Evolutionary conservation across 495 filamentous ascomycete species (phyloP), one percentile per base, ranked within the genome.

Genomic region (Talaromyces proteolyticus): DNA sequence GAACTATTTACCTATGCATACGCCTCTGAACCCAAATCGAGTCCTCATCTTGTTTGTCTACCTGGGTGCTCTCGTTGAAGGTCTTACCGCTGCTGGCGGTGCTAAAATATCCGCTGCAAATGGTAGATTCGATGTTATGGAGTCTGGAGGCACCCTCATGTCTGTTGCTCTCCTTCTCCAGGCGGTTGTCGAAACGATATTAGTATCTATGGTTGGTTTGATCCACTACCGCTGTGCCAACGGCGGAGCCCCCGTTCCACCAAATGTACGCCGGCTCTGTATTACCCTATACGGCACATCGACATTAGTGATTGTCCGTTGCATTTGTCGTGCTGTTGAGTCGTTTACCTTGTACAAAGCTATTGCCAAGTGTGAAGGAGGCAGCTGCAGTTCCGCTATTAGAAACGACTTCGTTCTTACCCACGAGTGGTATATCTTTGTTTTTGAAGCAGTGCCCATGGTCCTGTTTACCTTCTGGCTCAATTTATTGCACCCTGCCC

Each of bases 1-100:
- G 57, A 57, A 70, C 55, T 69, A 67, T 45, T 59, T 75, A 20
- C 69, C 60, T 25, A 63, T 71, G 68, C 60, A 68, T 53, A 59
- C 72, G 20, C 63, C 67, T 2, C 52, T 75, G 8, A 60, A 70
- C 44, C 70, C 69, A 7, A 57, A 65, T 41, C 65, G 67, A 2
- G 64, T 72, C 19, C 51, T 66, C 10, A 57, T 57, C 14, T 49
- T 59, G 25, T 73, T 72, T 51, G 50, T 72, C 45, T 65, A 64
- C 26, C 45, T 68, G 3, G 65, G 68, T 16, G 65, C 59, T 5
- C 52, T 57, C 0, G 66, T 72, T 3, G 70, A 73, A 56, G 45
- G 49, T 42, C 55, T 73, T 25, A 66, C 64, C 1, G 70, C 54
- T 0, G 60, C 61, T 2, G 72, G 72, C 11, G 72, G 66, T 21